Conservation (phyloP, 306 rosid genomes). For the Cicer pinnatifidum region DNA sequence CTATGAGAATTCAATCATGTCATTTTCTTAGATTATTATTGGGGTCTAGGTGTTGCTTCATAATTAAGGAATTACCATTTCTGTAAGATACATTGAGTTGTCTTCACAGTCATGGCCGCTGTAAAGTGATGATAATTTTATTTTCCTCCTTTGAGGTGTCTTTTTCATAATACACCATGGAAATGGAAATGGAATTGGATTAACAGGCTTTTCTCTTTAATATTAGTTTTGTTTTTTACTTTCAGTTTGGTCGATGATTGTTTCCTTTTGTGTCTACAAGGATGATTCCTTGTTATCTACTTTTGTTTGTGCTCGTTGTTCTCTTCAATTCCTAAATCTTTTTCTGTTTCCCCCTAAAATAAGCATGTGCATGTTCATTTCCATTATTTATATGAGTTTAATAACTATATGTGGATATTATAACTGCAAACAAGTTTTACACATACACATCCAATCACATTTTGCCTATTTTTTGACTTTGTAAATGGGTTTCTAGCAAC, state of each 20-base stretch:
- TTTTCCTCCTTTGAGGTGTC: neutral
- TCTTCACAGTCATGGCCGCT: neutral
- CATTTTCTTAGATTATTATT: too few species aligned
- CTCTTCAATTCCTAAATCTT: slow-evolving; percentile 17
- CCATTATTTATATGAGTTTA: neutral
- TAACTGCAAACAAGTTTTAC: neutral
- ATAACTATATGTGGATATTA: neutral
- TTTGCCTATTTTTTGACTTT: neutral
- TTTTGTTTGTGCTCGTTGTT: slow-evolving; percentile 13
- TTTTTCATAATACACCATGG: neutral
- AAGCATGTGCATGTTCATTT: neutral
- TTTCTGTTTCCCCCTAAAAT: neutral
- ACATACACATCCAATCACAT: neutral
- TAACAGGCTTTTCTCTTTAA: neutral
- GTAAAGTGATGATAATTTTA: neutral
- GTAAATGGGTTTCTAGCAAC: neutral
- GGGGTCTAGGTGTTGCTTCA: too few species aligned
- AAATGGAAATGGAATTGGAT: neutral
- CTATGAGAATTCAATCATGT: too few species aligned
- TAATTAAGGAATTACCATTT: slow-evolving; percentile 6
- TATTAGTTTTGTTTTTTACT: neutral
- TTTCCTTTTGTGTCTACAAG: neutral
- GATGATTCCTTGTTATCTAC: slow-evolving; percentile 19
- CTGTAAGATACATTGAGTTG: neutral
- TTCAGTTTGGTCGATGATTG: neutral